Evolutionary conservation across 1,284 basidiomycete genomes (phyloP).

Genomic region (Austroboletus novae-zelandiae): DNA sequence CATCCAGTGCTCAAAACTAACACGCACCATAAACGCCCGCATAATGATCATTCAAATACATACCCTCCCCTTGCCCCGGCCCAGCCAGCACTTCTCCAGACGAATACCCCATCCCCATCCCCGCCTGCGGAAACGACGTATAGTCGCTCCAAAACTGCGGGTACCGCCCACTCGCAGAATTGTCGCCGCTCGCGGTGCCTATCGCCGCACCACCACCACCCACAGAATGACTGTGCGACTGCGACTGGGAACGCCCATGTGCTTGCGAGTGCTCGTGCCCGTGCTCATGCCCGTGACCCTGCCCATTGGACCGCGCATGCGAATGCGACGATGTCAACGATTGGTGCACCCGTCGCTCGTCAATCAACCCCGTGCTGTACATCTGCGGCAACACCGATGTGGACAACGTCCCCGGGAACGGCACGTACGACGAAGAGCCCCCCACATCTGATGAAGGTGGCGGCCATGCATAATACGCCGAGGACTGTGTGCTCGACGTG

Average conservation of each 20-base stretch:
- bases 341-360: slow-evolving; percentile 34
- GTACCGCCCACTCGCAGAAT: slow-evolving; percentile 33
- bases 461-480: slow-evolving; percentile 52
- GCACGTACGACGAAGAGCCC: slow-evolving; percentile 24
- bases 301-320: slow-evolving; percentile 12
- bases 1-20: not conserved
- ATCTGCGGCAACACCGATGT: slow-evolving; percentile 67
- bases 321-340: slow-evolving; percentile 18
- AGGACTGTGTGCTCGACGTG: slow-evolving; percentile 5
- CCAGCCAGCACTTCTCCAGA: slow-evolving; percentile 7
- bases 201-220: too few relatives aligned
- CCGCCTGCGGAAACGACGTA: slow-evolving; percentile 54
- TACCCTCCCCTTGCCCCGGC: slow-evolving; percentile 18
- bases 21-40: slow-evolving; percentile 28
- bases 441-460: slow-evolving; percentile 27
- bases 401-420: slow-evolving; percentile 47
- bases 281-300: too few relatives aligned
- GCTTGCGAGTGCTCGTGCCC: too few relatives aligned
- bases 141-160: slow-evolving; percentile 66
- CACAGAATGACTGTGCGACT: too few relatives aligned
- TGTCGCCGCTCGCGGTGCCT: not conserved
- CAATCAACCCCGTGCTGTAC: slow-evolving; percentile 66
- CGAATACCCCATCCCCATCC: slow-evolving; percentile 36
- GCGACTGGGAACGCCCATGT: too few relatives aligned
- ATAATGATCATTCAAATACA: slow-evolving; percentile 26